A percentile compares a stretch with the other conserved stretches of the same genome.
Conservation (phyloP, 2,329 filamentous ascomycete genomes). For the Neobulgaria alba region DNA sequence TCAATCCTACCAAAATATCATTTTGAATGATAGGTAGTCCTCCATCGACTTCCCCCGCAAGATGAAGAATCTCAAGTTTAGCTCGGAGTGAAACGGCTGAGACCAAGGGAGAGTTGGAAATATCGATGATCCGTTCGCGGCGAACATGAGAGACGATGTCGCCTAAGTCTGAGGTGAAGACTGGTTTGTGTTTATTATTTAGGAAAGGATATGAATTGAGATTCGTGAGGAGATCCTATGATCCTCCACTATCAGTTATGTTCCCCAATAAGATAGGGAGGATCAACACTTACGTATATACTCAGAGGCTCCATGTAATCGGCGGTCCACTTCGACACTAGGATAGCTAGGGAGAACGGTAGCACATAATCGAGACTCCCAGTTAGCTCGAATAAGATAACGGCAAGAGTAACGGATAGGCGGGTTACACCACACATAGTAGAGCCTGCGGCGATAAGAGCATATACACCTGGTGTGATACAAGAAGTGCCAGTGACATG, state of each 20-base stretch:
- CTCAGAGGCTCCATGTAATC: slow-evolving; percentile 90
- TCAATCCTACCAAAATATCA: slow-evolving; percentile 75
- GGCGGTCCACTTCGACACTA: slow-evolving; percentile 97
- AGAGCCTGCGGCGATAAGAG: slow-evolving; percentile 84
- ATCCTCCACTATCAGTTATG: background rate
- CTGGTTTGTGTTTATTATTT: slow-evolving; percentile 89
- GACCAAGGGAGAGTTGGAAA: slow-evolving; percentile 73
- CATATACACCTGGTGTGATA: slow-evolving; percentile 94
- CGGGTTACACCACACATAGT: slow-evolving; percentile 98
- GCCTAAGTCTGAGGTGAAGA: slow-evolving; percentile 80
- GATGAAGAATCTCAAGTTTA: slow-evolving; percentile 75
- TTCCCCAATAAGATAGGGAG: background rate
- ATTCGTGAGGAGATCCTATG: slow-evolving; percentile 77
- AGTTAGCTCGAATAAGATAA: slow-evolving; percentile 93
- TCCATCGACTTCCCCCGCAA: slow-evolving; percentile 82
- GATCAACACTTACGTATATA: slow-evolving; percentile 61
- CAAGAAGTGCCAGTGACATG: slow-evolving; percentile 65
- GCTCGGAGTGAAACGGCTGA: slow-evolving; percentile 65
- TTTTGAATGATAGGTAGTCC: slow-evolving; percentile 80
- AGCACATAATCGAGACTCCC: slow-evolving; percentile 92
- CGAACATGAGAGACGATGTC: slow-evolving; percentile 76
- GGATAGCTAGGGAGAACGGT: slow-evolving; percentile 83
- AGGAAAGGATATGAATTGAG: slow-evolving; percentile 97
- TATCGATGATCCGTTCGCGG: slow-evolving; percentile 76
- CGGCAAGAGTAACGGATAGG: slow-evolving; percentile 83